A percentile compares a stretch with the other conserved stretches of the same genome.
Conservation (phyloP, 1,284 basidiomycete species). For the Microbotryum intermedium region DNA sequence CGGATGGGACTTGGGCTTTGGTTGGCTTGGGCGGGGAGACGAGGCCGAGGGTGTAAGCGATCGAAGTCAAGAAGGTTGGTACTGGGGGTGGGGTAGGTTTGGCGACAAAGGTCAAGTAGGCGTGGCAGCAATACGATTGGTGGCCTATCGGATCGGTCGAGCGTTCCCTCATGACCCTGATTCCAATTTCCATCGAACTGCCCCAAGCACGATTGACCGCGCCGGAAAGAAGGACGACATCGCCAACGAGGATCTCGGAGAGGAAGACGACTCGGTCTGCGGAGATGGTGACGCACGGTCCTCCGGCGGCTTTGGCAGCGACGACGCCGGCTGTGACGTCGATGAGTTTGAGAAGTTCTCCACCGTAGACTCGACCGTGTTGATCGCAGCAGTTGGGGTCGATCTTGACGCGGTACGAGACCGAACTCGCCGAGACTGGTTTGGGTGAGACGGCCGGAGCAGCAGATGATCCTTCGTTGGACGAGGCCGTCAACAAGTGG, state of each 20-base stretch:
- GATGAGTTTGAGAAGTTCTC: conserved; percentile 41
- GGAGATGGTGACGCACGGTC: conserved; percentile 39
- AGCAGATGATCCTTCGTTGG: too few relatives aligned
- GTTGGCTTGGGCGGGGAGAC: conserved; percentile 17
- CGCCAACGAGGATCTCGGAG: conserved; percentile 31
- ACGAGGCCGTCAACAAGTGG: too few relatives aligned
- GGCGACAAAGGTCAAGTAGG: conserved; percentile 42
- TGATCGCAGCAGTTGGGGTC: conserved; percentile 23
- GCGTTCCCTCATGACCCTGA: conserved; percentile 38
- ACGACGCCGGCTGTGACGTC: conserved; percentile 42
- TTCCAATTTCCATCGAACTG: conserved; percentile 39
- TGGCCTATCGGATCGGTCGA: conserved; percentile 18
- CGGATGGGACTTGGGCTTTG: conserved; percentile 28
- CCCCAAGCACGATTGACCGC: conserved; percentile 41
- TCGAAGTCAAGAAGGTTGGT: neutral
- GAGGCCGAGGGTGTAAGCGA: conserved; percentile 23
- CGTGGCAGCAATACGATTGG: conserved; percentile 38
- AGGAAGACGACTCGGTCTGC: conserved; percentile 35
- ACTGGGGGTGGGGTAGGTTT: conserved; percentile 19
- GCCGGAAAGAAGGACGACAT: conserved; percentile 37
- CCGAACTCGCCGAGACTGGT: conserved; percentile 1
- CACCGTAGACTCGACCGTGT: conserved; percentile 36
- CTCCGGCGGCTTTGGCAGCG: conserved; percentile 38
- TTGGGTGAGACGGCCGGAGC: neutral
- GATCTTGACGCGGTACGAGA: conserved; percentile 23